Evolutionary conservation across 2,329 filamentous ascomycete species (phyloP), one percentile per base, ranked within the genome.

Genomic region (Aspergillus quadrilineatus): DNA sequence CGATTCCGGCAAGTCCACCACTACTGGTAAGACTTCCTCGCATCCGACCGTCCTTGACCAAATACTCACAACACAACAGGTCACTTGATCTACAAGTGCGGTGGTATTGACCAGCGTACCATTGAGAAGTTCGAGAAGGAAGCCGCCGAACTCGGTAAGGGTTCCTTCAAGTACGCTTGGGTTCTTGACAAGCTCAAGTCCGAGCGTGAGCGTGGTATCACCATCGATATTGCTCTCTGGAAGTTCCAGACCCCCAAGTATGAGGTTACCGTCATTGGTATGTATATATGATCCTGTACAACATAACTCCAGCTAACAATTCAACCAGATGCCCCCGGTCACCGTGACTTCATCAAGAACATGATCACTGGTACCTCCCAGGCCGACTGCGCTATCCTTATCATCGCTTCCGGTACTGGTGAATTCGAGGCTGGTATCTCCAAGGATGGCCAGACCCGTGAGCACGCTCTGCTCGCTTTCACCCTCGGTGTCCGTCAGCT

Each of bases 71-170:
- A 12, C 12, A 67, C 44, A 89, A 67, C 48, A 89, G 86, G 88
- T 80, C 88, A 93, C 85, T 88, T 99, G 88, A 97, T 99, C 90
- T 97, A 97, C 92, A 93, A 99, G 89, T 97, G 94, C 86, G 94
- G 94, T 89, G 94, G 94, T 91, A 99, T 97, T 78, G 94, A 99
- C 90, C 92, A 93, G 87, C 93, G 94, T 92, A 97, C 93, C 82
- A 99, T 99, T 80, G 94, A 99, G 89, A 99, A 99, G 90, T 99
- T 99, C 88, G 94, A 99, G 92, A 99, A 99, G 92, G 93, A 97
- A 92, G 94, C 94, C 77, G 92, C 92, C 81, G 92, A 97, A 82
- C 86, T 97, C 79, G 94, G 94, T 79, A 99, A 99, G 89, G 94
- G 94, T 85, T 97, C 93, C 79, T 99, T 99, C 93, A 99, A 99